A percentile compares a stretch with the other conserved stretches of the same genome.
Conservation (phyloP, 768 basidiomycete species). For the Sarcodon aspratus region DNA sequence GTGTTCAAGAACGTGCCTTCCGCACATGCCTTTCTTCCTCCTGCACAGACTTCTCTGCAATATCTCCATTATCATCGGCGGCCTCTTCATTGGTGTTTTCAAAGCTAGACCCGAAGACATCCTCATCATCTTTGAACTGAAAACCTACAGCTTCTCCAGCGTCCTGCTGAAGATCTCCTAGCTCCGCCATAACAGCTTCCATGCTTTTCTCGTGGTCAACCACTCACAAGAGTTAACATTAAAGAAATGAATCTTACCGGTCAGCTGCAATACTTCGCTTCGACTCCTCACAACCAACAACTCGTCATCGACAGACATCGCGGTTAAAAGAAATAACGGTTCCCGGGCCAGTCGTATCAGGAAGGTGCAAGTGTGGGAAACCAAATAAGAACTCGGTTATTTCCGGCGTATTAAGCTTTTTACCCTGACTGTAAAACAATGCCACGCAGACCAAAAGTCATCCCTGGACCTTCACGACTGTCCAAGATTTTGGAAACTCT, state of each 20-base stretch:
- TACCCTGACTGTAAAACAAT: conserved; percentile 8
- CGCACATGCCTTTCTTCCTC: conserved; percentile 47
- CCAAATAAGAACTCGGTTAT: neutral
- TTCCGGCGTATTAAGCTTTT: neutral
- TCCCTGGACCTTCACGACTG: conserved; percentile 42
- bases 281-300: conserved; percentile 43
- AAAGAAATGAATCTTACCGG: conserved; percentile 30
- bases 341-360: no score
- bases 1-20: conserved; percentile 31
- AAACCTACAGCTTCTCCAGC: conserved; percentile 70
- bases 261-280: conserved; percentile 73
- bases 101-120: conserved; percentile 76
- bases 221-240: neutral
- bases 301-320: conserved; percentile 33
- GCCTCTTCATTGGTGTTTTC: conserved; percentile 74
- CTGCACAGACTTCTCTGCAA: conserved; percentile 41
- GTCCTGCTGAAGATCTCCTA: conserved; percentile 38
- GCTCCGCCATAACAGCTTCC: conserved; percentile 64
- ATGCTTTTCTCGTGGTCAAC: conserved; percentile 33
- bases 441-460: conserved; percentile 17
- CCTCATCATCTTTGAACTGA: conserved; percentile 69
- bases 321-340: no score
- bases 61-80: conserved; percentile 24
- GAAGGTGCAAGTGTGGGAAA: no score
- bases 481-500: conserved; percentile 41